Evolutionary conservation across 2,329 filamentous ascomycete genomes (phyloP).

Genomic region (Plectosphaerella plurivora): DNA sequence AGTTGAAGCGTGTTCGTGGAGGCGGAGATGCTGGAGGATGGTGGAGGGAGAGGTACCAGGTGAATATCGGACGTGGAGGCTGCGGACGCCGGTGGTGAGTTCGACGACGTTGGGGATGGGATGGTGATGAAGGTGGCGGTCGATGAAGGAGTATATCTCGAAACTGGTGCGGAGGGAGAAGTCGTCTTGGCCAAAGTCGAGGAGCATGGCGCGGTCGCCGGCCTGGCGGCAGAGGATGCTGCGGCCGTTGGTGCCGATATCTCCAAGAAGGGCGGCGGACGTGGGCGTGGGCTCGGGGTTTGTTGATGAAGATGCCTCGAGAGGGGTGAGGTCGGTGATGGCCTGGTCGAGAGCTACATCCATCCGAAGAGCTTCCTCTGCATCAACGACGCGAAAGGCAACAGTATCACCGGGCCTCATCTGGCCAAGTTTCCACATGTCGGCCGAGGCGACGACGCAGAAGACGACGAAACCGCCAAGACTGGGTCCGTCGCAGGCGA

Average conservation of each 20-base stretch:
- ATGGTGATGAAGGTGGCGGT: conserved; percentile 16
- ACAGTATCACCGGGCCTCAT: conserved; percentile 31
- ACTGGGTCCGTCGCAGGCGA: conserved; percentile 33
- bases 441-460: conserved; percentile 28
- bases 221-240: conserved; percentile 21
- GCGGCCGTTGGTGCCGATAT: conserved; percentile 10
- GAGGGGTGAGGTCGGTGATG: conserved; percentile 14
- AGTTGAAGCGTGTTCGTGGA: conserved; percentile 15
- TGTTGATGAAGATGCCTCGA: neutral
- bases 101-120: conserved; percentile 24
- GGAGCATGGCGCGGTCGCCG: conserved; percentile 26
- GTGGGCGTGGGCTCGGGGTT: neutral
- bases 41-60: conserved; percentile 10
- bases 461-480: conserved; percentile 36
- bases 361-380: conserved; percentile 17
- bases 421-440: conserved; percentile 38
- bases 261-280: conserved; percentile 6
- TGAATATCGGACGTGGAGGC: conserved; percentile 24
- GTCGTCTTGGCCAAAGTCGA: conserved; percentile 24
- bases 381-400: conserved; percentile 22
- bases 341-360: conserved; percentile 14
- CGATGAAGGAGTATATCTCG: conserved; percentile 26
- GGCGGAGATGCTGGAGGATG: conserved; percentile 15
- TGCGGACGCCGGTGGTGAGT: conserved; percentile 27
- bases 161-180: conserved; percentile 28